Evolutionary conservation across 2,329 filamentous ascomycete genomes (phyloP).

Genomic region (Knufia petricola): DNA sequence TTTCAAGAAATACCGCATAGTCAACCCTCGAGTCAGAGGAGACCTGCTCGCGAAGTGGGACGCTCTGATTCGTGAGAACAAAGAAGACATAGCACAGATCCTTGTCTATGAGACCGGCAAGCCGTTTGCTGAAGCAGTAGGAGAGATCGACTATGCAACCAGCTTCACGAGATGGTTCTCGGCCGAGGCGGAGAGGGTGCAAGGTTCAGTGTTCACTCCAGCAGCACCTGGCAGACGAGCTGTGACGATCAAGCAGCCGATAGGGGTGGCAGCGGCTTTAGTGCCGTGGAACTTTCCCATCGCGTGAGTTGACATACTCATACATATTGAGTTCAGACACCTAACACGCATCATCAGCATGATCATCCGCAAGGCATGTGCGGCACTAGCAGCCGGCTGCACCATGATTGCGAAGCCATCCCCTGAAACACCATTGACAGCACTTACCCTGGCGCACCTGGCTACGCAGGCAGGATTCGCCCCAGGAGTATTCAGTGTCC

Average conservation of each 20-base stretch:
- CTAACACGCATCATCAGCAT: no score
- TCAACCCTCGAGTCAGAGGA: not conserved
- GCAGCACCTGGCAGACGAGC: conserved; percentile 62
- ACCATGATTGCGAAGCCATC: conserved; percentile 30
- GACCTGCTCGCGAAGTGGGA: not conserved
- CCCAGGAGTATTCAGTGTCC: conserved; percentile 27
- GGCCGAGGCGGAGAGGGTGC: conserved; percentile 38
- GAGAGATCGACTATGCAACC: conserved; percentile 35
- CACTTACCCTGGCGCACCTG: conserved; percentile 24
- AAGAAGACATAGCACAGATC: conserved; percentile 46
- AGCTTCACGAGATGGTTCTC: conserved; percentile 43
- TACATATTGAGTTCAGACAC: no score
- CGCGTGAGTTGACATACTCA: no score
- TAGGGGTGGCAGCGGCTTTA: conserved; percentile 72
- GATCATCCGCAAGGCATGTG: conserved; percentile 38
- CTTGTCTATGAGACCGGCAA: conserved; percentile 53
- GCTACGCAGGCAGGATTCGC: conserved; percentile 27
- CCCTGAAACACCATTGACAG: conserved; percentile 28
- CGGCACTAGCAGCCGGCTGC: conserved; percentile 30
- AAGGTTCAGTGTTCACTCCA: conserved; percentile 47
- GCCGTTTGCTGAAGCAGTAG: conserved; percentile 40
- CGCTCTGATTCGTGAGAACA: conserved; percentile 54
- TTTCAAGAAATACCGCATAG: not conserved
- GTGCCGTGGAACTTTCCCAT: conserved; percentile 84
- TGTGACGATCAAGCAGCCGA: conserved; percentile 68